A percentile compares a stretch with the other conserved stretches of the same genome.
These are phyloP conservation scores for Phytophthora brassicae DNA, from an alignment of 352 stramenopile genomes.

Conservation along the genomic window DNA sequence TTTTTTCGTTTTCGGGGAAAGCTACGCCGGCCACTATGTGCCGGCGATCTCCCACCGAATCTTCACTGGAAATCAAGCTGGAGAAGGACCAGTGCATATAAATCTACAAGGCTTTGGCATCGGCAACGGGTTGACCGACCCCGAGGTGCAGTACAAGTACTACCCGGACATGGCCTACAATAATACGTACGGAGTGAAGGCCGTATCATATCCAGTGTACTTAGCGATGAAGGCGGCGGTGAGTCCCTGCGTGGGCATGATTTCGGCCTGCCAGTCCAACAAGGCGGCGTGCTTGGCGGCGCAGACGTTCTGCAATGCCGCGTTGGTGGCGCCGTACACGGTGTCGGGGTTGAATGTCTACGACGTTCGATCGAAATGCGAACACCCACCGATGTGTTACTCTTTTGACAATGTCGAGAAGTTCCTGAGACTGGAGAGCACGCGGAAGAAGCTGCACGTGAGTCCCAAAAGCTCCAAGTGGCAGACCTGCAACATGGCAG, in stretches of 20 bases:
- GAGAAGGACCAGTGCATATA: slow-evolving; percentile 62
- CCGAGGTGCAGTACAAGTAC: slow-evolving; percentile 88
- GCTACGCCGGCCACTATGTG: slow-evolving; percentile 94
- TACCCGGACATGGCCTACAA: slow-evolving; percentile 91
- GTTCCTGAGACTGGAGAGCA: slow-evolving; percentile 83
- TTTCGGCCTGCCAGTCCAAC: slow-evolving; percentile 84
- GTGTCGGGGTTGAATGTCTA: slow-evolving; percentile 71
- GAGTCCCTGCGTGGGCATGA: slow-evolving; percentile 70
- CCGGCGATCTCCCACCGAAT: slow-evolving; percentile 81
- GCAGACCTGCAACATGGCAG: slow-evolving; percentile 94
- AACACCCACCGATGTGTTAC: slow-evolving; percentile 92
- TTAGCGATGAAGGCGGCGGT: slow-evolving; percentile 67
- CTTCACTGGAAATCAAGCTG: slow-evolving; percentile 69
- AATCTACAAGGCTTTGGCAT: slow-evolving; percentile 94
- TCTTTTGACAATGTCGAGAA: slow-evolving; percentile 93
- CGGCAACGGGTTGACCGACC: slow-evolving; percentile 95
- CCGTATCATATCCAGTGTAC: slow-evolving; percentile 63
- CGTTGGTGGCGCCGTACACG: slow-evolving; percentile 62
- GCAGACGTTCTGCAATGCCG: slow-evolving; percentile 90
- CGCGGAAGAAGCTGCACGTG: slow-evolving; percentile 88
- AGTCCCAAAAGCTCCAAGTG: slow-evolving; percentile 80
- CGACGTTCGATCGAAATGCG: slow-evolving; percentile 93
- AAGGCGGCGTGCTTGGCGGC: slow-evolving; percentile 78
- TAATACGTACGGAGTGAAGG: slow-evolving; percentile 84
- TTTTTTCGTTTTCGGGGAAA: slow-evolving; percentile 95